Conservation (phyloP, 805 yeast species). For the Lipomyces chichibuensis region DNA sequence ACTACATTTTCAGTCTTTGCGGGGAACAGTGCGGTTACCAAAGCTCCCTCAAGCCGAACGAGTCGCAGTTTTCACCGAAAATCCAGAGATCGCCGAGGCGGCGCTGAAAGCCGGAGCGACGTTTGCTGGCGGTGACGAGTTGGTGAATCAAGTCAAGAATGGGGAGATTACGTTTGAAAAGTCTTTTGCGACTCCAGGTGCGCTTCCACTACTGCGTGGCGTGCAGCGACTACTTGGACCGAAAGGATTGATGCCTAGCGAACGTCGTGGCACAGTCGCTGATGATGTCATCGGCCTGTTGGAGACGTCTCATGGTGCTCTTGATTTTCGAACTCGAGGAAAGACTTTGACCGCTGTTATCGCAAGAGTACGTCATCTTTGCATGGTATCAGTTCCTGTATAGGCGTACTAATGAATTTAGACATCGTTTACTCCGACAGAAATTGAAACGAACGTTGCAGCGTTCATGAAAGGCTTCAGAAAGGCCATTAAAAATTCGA, state of each 20-base stretch:
- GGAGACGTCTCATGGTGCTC: slow-evolving; percentile 7
- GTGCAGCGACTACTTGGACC: slow-evolving; percentile 87
- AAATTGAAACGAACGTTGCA: slow-evolving; percentile 17
- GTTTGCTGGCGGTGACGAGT: slow-evolving; percentile 70
- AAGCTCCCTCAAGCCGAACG: slow-evolving; percentile 67
- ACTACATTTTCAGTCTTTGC: slow-evolving; percentile 73
- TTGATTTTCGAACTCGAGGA: slow-evolving; percentile 18
- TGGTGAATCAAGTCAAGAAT: slow-evolving; percentile 64
- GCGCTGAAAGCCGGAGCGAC: slow-evolving; percentile 65
- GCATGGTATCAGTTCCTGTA: background rate
- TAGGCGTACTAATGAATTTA: slow-evolving; percentile 3
- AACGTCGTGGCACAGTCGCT: slow-evolving; percentile 79
- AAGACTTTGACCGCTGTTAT: slow-evolving; percentile 8
- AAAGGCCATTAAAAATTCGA: slow-evolving; percentile 6
- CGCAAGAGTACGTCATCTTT: slow-evolving; percentile 22
- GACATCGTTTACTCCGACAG: slow-evolving; percentile 18
- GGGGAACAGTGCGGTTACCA: slow-evolving; percentile 74
- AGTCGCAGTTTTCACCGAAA: slow-evolving; percentile 68
- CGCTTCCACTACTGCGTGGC: slow-evolving; percentile 60
- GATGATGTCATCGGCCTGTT: slow-evolving; percentile 19
- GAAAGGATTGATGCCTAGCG: slow-evolving; percentile 82
- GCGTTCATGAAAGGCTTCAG: slow-evolving; percentile 30
- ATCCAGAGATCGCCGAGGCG: slow-evolving; percentile 55
- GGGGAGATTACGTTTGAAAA: slow-evolving; percentile 65
- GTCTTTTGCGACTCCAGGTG: slow-evolving; percentile 84